Evolutionary conservation across 768 basidiomycete genomes (phyloP).

Genomic region (Leccinum incarnatum): DNA sequence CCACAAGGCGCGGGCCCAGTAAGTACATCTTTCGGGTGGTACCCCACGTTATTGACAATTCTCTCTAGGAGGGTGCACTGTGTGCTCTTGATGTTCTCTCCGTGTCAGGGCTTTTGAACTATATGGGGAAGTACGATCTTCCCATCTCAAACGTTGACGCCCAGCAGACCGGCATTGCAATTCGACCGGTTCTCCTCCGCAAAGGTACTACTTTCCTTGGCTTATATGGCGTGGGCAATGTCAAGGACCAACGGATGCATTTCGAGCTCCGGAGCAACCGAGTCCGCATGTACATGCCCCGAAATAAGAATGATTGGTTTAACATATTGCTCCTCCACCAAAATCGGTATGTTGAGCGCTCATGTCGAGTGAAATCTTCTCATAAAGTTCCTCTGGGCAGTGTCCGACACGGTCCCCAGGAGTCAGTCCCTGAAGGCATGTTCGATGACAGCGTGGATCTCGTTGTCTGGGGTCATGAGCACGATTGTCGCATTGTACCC

Average conservation of each 20-base stretch:
- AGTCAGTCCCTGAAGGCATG: slow-evolving; percentile 93
- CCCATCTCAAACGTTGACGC: slow-evolving; percentile 67
- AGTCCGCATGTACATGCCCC: slow-evolving; percentile 95
- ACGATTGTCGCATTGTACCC: slow-evolving; percentile 91
- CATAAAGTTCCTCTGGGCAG: slow-evolving; percentile 39
- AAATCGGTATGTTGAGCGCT: slow-evolving; percentile 63
- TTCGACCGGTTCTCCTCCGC: slow-evolving; percentile 85
- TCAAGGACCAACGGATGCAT: slow-evolving; percentile 96
- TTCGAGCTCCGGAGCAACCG: slow-evolving; percentile 92
- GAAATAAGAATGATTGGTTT: slow-evolving; percentile 90
- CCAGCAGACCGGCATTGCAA: slow-evolving; percentile 70
- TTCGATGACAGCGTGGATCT: slow-evolving; percentile 94
- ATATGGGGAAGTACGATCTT: slow-evolving; percentile 96
- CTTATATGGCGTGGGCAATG: slow-evolving; percentile 93
- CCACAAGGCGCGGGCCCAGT: slow-evolving; percentile 95
- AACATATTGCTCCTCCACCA: slow-evolving; percentile 93
- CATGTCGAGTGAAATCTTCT: not conserved
- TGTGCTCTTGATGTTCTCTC: slow-evolving; percentile 95
- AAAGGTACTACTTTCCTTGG: slow-evolving; percentile 89
- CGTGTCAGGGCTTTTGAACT: slow-evolving; percentile 91
- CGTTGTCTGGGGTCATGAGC: slow-evolving; percentile 98
- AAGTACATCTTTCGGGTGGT: slow-evolving; percentile 27
- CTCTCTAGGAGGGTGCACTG: slow-evolving; percentile 83
- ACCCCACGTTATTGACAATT: not conserved
- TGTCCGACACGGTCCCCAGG: slow-evolving; percentile 92